Evolutionary conservation across 1,284 basidiomycete genomes (phyloP).

Genomic region (Tilletia indica): DNA sequence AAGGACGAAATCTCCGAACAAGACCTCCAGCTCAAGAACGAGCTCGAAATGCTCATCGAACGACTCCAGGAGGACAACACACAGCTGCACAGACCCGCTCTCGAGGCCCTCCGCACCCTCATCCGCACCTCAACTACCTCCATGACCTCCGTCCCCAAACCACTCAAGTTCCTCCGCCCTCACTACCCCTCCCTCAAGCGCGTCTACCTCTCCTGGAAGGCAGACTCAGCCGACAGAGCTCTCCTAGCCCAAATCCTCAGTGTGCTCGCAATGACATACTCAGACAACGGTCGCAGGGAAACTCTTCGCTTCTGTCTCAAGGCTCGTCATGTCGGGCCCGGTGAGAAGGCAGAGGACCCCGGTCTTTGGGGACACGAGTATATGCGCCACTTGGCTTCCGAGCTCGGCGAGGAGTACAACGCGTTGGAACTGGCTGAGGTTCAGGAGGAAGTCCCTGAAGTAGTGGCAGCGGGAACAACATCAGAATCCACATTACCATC

Average conservation of each 20-base stretch:
- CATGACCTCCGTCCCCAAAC: constrained; percentile 99
- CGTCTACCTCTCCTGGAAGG: constrained; percentile 34
- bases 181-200: constrained; percentile 77
- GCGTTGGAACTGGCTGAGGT: constrained; percentile 57
- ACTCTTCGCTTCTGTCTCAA: constrained; percentile 65
- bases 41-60: constrained; percentile 96
- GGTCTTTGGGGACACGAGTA: constrained; percentile 99
- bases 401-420: constrained; percentile 89
- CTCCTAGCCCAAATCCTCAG: constrained; percentile 98
- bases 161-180: constrained; percentile 94
- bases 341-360: constrained; percentile 63
- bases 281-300: constrained; percentile 89
- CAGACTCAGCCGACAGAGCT: constrained; percentile 62
- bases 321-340: constrained; percentile 31
- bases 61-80: constrained; percentile 86
- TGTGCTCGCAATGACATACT: constrained; percentile 99
- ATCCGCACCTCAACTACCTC: constrained; percentile 96
- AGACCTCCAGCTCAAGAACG: constrained; percentile 87
- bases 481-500: neutral
- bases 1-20: constrained; percentile 83
- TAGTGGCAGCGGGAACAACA: neutral
- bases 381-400: constrained; percentile 91
- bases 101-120: constrained; percentile 88
- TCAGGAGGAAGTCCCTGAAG: neutral
- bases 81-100: constrained; percentile 78